Evolutionary conservation across 768 basidiomycete species (phyloP).

Genomic region (Paxillus involutus): DNA sequence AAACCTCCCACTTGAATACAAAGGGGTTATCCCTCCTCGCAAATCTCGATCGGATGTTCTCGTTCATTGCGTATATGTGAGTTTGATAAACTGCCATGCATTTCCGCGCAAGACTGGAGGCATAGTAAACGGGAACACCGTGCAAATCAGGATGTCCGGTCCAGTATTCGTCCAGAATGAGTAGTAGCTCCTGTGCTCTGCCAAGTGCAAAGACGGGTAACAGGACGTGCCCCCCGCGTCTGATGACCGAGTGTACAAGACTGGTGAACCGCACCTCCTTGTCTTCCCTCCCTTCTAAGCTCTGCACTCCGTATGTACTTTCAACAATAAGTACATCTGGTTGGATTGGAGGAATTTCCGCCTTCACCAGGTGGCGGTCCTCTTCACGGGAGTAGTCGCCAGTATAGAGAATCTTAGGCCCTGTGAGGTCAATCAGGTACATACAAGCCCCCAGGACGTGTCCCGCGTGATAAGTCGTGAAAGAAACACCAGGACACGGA

Average conservation of each 20-base stretch:
- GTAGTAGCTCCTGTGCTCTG: conserved; percentile 87
- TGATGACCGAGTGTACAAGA: conserved; percentile 89
- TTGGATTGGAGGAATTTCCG: conserved; percentile 84
- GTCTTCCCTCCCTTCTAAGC: conserved; percentile 78
- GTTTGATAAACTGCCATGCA: conserved; percentile 98
- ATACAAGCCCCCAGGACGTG: conserved; percentile 97
- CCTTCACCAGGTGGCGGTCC: conserved; percentile 93
- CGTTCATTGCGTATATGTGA: conserved; percentile 96
- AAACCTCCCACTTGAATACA: conserved; percentile 82
- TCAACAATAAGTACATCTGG: conserved; percentile 97
- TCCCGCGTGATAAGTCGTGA: conserved; percentile 95
- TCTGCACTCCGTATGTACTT: conserved; percentile 95
- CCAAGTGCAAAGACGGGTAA: conserved; percentile 94
- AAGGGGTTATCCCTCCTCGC: conserved; percentile 96
- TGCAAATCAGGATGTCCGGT: conserved; percentile 90
- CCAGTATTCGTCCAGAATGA: conserved; percentile 97
- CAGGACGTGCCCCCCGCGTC: conserved; percentile 90
- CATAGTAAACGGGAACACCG: conserved; percentile 90
- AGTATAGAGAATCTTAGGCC: conserved; percentile 91
- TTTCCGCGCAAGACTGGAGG: conserved; percentile 88
- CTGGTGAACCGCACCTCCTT: conserved; percentile 88
- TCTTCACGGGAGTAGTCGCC: conserved; percentile 98
- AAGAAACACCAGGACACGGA: conserved; percentile 86
- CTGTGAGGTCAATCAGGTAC: conserved; percentile 95
- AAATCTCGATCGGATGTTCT: conserved; percentile 85